Percentiles rank a stretch among this genome's conserved stretches.
These are phyloP conservation scores for Puccinia novopanici DNA, from an alignment of 1,284 basidiomycete genomes.

Conservation along the genomic window DNA sequence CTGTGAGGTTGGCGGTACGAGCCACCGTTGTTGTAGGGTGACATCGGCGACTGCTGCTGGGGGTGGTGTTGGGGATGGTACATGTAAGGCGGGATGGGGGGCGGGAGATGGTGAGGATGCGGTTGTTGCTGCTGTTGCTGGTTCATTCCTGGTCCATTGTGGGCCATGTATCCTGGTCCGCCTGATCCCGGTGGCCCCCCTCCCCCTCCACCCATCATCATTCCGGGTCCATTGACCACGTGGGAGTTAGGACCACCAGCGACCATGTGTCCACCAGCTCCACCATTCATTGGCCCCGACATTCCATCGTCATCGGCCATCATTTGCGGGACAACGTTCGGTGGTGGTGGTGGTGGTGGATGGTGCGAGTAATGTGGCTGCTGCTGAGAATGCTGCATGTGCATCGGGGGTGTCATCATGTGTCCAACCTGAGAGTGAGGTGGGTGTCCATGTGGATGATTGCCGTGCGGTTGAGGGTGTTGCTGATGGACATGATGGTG, in stretches of 20 bases:
- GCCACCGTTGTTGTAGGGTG: slow-evolving; percentile 41
- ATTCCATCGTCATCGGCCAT: slow-evolving; percentile 45
- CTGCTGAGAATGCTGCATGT: slow-evolving; percentile 24
- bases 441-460: slow-evolving; percentile 38
- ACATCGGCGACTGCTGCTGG: slow-evolving; percentile 43
- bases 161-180: slow-evolving; percentile 29
- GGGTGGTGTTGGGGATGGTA: slow-evolving; percentile 42
- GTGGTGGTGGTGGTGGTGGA: slow-evolving; percentile 16
- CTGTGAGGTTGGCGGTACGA: slow-evolving; percentile 33
- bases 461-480: slow-evolving; percentile 15
- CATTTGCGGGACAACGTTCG: slow-evolving; percentile 29
- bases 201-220: slow-evolving; percentile 32
- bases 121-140: slow-evolving; percentile 30
- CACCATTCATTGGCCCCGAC: slow-evolving; percentile 32
- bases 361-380: slow-evolving; percentile 31
- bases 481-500: slow-evolving; percentile 33
- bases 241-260: slow-evolving; percentile 11
- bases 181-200: slow-evolving; percentile 1
- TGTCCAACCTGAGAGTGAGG: slow-evolving; percentile 6
- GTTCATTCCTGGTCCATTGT: not conserved
- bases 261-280: slow-evolving; percentile 28
- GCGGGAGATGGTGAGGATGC: slow-evolving; percentile 25
- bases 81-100: slow-evolving; percentile 45
- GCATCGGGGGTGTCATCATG: slow-evolving; percentile 36
- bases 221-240: slow-evolving; percentile 10